Conservation (phyloP, 2,329 filamentous ascomycete genomes). For the Periglandula ipomoeae region DNA sequence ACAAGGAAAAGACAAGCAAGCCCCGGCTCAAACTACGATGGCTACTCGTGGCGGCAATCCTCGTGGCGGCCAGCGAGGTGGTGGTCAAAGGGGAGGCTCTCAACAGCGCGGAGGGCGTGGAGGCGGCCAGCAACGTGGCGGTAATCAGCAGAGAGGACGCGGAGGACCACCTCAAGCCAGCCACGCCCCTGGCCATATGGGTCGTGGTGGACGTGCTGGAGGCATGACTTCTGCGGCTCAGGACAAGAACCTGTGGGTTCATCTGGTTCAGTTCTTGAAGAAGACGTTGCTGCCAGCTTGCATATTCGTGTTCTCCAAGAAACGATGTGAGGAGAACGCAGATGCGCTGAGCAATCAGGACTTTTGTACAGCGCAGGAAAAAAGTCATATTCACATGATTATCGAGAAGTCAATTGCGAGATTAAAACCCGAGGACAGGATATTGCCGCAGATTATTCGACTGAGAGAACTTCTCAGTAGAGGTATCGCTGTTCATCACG, state of each 20-base stretch:
- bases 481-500: constrained; percentile 93
- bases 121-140: constrained; percentile 32
- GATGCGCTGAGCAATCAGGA: constrained; percentile 92
- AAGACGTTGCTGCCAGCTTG: constrained; percentile 81
- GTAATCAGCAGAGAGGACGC: constrained; percentile 44
- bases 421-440: constrained; percentile 80
- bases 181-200: constrained; percentile 73
- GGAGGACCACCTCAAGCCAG: constrained; percentile 46
- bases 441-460: constrained; percentile 84
- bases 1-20: constrained; percentile 72
- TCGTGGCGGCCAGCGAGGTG: constrained; percentile 25
- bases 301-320: constrained; percentile 98
- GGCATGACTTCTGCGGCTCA: constrained; percentile 85
- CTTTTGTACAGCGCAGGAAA: constrained; percentile 86
- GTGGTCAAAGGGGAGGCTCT: constrained; percentile 37
- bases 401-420: constrained; percentile 91
- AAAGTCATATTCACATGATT: constrained; percentile 95
- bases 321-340: constrained; percentile 92
- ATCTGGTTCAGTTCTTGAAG: constrained; percentile 82
- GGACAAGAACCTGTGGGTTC: constrained; percentile 94
- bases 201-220: constrained; percentile 73
- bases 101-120: constrained; percentile 31
- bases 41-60: constrained; percentile 29
- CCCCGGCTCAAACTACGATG: constrained; percentile 27
- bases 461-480: constrained; percentile 76